These are phyloP conservation scores for Cornus kousa DNA, from an alignment of 148 eudicot genomes.

Conservation along the genomic window DNA sequence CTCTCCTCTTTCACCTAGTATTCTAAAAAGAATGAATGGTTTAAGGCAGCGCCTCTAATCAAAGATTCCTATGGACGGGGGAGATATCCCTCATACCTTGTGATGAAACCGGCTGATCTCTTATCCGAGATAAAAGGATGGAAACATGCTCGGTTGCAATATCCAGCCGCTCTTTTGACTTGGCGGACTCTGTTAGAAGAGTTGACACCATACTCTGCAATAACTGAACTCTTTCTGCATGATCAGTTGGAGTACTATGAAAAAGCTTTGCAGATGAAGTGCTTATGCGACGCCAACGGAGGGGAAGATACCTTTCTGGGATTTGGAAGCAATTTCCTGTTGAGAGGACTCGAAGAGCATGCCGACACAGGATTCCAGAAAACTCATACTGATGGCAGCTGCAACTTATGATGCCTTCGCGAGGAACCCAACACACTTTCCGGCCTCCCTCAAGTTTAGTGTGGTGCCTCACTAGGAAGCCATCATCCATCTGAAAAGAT, in stretches of 20 bases:
- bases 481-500: slow-evolving; percentile 73
- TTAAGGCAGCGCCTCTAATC: not conserved
- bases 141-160: slow-evolving; percentile 80
- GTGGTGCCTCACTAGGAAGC: slow-evolving; percentile 80
- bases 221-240: slow-evolving; percentile 55
- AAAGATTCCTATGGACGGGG: slow-evolving; percentile 21
- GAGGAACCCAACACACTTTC: slow-evolving; percentile 78
- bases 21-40: not conserved
- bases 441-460: slow-evolving; percentile 84
- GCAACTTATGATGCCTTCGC: slow-evolving; percentile 73
- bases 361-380: slow-evolving; percentile 83
- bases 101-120: slow-evolving; percentile 61
- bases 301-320: slow-evolving; percentile 82
- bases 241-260: slow-evolving; percentile 37
- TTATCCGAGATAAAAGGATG: slow-evolving; percentile 62
- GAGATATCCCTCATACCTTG: slow-evolving; percentile 39
- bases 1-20: not conserved
- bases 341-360: slow-evolving; percentile 85
- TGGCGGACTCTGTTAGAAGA: slow-evolving; percentile 69
- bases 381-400: slow-evolving; percentile 84
- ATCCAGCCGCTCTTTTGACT: slow-evolving; percentile 78
- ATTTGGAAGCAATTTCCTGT: slow-evolving; percentile 90
- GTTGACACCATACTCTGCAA: slow-evolving; percentile 74
- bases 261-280: slow-evolving; percentile 35
- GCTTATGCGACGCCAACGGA: slow-evolving; percentile 76